Evolutionary conservation across 2,329 filamentous ascomycete species (phyloP).

Genomic region (Pseudogymnoascus pannorum): DNA sequence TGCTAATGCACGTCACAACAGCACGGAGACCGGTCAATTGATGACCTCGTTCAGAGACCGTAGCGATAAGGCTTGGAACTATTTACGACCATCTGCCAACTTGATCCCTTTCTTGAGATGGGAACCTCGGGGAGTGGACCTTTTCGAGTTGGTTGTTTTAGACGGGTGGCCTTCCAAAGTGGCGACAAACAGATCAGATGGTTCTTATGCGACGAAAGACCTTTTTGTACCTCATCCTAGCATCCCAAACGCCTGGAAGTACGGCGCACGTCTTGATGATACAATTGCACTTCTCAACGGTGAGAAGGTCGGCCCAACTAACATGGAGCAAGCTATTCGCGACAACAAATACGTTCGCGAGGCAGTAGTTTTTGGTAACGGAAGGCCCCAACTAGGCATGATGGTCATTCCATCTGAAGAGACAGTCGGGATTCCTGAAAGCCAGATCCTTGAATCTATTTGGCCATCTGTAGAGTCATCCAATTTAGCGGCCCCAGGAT

Average conservation of each 20-base stretch:
- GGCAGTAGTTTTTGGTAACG: conserved; percentile 49
- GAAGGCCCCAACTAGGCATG: conserved; percentile 44
- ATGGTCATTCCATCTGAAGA: conserved; percentile 45
- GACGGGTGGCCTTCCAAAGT: conserved; percentile 34
- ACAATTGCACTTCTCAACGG: conserved; percentile 40
- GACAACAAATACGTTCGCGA: conserved; percentile 47
- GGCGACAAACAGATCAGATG: conserved; percentile 34
- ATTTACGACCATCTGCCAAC: conserved; percentile 7
- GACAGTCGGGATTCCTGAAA: conserved; percentile 34
- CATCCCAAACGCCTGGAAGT: conserved; percentile 38
- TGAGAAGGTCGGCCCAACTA: conserved; percentile 41
- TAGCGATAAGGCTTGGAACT: conserved; percentile 39
- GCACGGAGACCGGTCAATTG: conserved; percentile 33
- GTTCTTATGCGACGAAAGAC: conserved; percentile 39
- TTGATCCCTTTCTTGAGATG: conserved; percentile 5
- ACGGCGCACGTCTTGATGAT: conserved; percentile 39
- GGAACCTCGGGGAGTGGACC: not conserved
- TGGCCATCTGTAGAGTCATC: conserved; percentile 44
- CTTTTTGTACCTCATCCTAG: conserved; percentile 37
- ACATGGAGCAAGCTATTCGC: conserved; percentile 46
- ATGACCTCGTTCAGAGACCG: conserved; percentile 31
- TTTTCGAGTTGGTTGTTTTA: conserved; percentile 12
- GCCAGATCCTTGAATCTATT: conserved; percentile 40
- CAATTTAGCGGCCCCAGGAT: conserved; percentile 43
- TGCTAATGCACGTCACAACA: not conserved